phyloP scores from a whole-genome alignment of 192 early-diverging fungal genomes.

The Podila verticillata region DNA sequence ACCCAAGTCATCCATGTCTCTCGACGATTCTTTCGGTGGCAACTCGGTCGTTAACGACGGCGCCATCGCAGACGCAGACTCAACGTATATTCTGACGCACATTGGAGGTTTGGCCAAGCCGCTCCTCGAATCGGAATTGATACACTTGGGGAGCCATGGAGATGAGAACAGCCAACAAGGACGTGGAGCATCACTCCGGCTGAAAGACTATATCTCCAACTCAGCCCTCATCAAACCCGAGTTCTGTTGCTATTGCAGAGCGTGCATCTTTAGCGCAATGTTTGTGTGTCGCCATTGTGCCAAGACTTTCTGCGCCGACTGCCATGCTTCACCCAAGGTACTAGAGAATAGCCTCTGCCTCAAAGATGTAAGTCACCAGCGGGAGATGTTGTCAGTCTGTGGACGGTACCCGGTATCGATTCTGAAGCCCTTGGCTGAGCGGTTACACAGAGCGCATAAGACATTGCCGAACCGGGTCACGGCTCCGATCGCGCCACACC shows the following conservation, averaged over 20 bases:
- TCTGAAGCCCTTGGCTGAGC: not conserved
- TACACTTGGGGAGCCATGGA: not conserved
- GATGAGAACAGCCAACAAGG: too few species aligned
- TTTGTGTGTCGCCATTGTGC: slow-evolving; percentile 21
- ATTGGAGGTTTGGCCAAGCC: not conserved
- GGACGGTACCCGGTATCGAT: slow-evolving; percentile 8
- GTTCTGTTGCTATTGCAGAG: slow-evolving; percentile 10
- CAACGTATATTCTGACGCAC: slow-evolving; percentile 1
- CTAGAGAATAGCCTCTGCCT: not conserved
- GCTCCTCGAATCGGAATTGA: not conserved
- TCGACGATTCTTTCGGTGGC: not conserved
- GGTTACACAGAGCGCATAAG: too few species aligned
- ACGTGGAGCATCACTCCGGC: too few species aligned
- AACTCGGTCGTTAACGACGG: not conserved
- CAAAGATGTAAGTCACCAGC: not conserved
- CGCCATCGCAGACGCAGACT: not conserved
- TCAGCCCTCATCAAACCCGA: not conserved
- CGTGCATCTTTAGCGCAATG: not conserved
- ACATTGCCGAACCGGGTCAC: too few species aligned
- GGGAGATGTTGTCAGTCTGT: slow-evolving; percentile 3
- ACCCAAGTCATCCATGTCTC: too few species aligned
- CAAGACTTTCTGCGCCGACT: slow-evolving; percentile 11
- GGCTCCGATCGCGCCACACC: too few species aligned
- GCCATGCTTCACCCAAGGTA: not conserved
- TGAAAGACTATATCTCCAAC: not conserved